phyloP scores from a whole-genome alignment of 2,329 filamentous ascomycete species.

The Fusarium sambucinum region DNA sequence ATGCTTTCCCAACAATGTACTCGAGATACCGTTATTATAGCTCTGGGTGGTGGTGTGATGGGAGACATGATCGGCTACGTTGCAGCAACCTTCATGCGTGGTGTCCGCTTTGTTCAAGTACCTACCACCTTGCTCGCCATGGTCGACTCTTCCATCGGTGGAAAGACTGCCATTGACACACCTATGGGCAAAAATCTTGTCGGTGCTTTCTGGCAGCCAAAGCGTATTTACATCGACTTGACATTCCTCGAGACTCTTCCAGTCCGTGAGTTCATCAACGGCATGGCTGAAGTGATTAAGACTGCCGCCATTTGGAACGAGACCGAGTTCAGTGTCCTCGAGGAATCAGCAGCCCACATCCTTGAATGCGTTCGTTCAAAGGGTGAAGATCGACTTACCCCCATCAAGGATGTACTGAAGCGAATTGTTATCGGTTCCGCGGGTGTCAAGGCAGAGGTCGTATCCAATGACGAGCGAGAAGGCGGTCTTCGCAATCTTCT shows the following conservation, averaged over 20 bases:
- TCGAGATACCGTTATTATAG: conserved; percentile 93
- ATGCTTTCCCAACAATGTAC: conserved; percentile 93
- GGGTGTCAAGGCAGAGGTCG: conserved; percentile 93
- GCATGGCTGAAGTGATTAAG: conserved; percentile 98
- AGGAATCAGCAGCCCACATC: conserved; percentile 83
- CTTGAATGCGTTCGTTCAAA: conserved; percentile 60
- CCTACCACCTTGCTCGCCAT: conserved; percentile 95
- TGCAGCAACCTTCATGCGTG: conserved; percentile 98
- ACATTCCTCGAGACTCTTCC: conserved; percentile 91
- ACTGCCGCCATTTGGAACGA: conserved; percentile 97
- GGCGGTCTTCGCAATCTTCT: conserved; percentile 92
- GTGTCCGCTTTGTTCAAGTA: conserved; percentile 94
- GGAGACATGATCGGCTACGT: conserved; percentile 98
- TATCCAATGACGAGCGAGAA: conserved; percentile 94
- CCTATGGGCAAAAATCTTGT: conserved; percentile 96
- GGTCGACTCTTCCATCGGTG: conserved; percentile 98
- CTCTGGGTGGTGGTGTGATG: conserved; percentile 94
- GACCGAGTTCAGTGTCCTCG: conserved; percentile 84
- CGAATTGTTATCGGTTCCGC: conserved; percentile 89
- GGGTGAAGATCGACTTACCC: conserved; percentile 70
- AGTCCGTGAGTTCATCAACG: conserved; percentile 94
- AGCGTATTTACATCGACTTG: conserved; percentile 93
- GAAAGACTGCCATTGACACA: conserved; percentile 98
- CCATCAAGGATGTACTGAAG: conserved; percentile 78
- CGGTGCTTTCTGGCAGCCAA: conserved; percentile 96